These are phyloP conservation scores for Silene coronaria DNA, from an alignment of 179 eudicot species.

Conservation along the genomic window DNA sequence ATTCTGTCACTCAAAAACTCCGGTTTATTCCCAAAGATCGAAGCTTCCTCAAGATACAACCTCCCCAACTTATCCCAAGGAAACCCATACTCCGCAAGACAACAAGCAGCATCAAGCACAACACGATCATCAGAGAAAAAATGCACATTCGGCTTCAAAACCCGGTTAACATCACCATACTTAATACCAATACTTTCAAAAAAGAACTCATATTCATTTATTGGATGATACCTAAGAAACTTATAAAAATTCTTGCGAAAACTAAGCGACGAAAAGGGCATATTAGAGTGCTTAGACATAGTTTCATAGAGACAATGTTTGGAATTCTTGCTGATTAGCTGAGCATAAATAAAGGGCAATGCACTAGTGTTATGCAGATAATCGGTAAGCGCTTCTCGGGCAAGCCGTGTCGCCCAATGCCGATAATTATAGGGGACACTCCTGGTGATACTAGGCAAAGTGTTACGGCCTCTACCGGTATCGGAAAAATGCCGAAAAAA, in stretches of 20 bases:
- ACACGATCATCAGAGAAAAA: constrained; percentile 47
- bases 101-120: constrained; percentile 50
- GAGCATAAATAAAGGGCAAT: constrained; percentile 58
- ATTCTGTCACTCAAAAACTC: constrained; percentile 34
- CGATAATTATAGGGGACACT: constrained; percentile 35
- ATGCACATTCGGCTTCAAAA: constrained; percentile 39
- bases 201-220: constrained; percentile 71
- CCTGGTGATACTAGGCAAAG: constrained; percentile 32
- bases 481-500: constrained; percentile 12
- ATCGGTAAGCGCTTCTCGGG: constrained; percentile 50
- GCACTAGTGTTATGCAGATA: constrained; percentile 59
- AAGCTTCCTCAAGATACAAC: constrained; percentile 42
- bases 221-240: constrained; percentile 65
- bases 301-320: constrained; percentile 27
- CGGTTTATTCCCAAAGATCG: constrained; percentile 37
- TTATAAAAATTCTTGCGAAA: constrained; percentile 36
- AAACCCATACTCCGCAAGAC: constrained; percentile 55
- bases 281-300: constrained; percentile 38
- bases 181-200: constrained; percentile 73
- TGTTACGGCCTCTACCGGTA: constrained; percentile 17
- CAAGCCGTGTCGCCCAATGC: constrained; percentile 35
- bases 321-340: constrained; percentile 46
- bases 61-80: constrained; percentile 70
- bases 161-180: constrained; percentile 27
- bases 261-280: constrained; percentile 28